Evolutionary conservation across 2,329 filamentous ascomycete species (phyloP).

Genomic region (Cercospora sojina): DNA sequence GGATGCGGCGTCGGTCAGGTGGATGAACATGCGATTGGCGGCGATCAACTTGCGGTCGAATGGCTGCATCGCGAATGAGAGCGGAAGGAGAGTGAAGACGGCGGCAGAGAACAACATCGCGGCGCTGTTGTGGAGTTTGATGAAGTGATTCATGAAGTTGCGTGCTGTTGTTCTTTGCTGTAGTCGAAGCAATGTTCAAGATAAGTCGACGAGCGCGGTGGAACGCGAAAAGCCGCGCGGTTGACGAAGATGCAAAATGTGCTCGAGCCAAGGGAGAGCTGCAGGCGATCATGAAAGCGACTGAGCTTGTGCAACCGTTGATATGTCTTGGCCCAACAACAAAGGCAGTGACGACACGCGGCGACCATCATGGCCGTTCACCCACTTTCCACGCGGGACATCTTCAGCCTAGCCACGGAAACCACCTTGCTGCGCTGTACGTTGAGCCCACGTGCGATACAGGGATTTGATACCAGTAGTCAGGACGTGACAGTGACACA

Average conservation of each 20-base stretch:
- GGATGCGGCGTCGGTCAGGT: conserved; percentile 19
- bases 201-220: neutral
- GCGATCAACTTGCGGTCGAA: conserved; percentile 4
- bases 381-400: neutral
- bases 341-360: neutral
- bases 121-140: neutral
- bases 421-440: neutral
- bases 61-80: conserved; percentile 3
- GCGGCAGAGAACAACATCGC: conserved; percentile 10
- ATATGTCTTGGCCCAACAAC: conserved; percentile 7
- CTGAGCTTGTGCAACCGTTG: conserved; percentile 1
- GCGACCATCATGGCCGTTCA: neutral
- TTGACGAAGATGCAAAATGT: neutral
- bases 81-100: conserved; percentile 3
- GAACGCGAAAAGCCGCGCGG: neutral
- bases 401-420: neutral
- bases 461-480: neutral
- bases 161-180: neutral
- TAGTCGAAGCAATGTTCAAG: neutral
- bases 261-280: conserved; percentile 3
- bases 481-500: neutral
- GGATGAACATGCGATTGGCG: conserved; percentile 12
- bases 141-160: neutral
- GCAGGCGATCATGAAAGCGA: neutral
- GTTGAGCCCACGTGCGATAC: neutral